Percentiles rank a stretch among this genome's conserved stretches.
phyloP scores from a whole-genome alignment of 768 basidiomycete species.

The Kwoniella bestiolae region DNA sequence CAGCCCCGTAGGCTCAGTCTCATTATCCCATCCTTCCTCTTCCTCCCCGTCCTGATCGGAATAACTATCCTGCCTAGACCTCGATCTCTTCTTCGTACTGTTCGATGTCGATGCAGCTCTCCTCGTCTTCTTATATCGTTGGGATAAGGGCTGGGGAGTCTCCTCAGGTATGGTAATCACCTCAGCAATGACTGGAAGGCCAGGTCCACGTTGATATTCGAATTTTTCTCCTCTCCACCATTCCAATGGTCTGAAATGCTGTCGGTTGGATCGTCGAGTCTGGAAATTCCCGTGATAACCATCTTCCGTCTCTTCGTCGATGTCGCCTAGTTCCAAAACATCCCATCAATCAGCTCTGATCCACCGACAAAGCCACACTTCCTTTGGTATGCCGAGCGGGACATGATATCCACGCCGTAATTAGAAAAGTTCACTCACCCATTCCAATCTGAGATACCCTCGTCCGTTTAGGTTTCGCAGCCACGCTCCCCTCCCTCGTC shows the following conservation, averaged over 20 bases:
- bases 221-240: constrained; percentile 93
- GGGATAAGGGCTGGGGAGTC: constrained; percentile 61
- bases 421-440: constrained; percentile 23
- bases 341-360: not conserved
- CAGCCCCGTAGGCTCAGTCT: constrained; percentile 69
- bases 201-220: constrained; percentile 71
- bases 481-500: constrained; percentile 14
- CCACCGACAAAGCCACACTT: too few species aligned
- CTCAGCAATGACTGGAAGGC: constrained; percentile 67
- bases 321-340: not conserved
- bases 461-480: constrained; percentile 21
- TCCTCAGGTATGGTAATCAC: constrained; percentile 67
- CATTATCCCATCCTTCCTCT: constrained; percentile 81
- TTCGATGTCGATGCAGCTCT: constrained; percentile 7
- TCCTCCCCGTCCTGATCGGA: constrained; percentile 3
- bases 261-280: constrained; percentile 72
- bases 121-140: constrained; percentile 21
- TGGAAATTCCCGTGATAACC: constrained; percentile 57
- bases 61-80: constrained; percentile 21
- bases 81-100: constrained; percentile 4
- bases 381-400: too few species aligned
- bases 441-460: constrained; percentile 28
- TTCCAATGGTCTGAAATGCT: constrained; percentile 74
- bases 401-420: too few species aligned
- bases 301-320: constrained; percentile 30